Evolutionary conservation across 192 early-diverging fungal genomes (phyloP), one percentile per base, ranked within the genome.

Genomic region (Podila epicladia): DNA sequence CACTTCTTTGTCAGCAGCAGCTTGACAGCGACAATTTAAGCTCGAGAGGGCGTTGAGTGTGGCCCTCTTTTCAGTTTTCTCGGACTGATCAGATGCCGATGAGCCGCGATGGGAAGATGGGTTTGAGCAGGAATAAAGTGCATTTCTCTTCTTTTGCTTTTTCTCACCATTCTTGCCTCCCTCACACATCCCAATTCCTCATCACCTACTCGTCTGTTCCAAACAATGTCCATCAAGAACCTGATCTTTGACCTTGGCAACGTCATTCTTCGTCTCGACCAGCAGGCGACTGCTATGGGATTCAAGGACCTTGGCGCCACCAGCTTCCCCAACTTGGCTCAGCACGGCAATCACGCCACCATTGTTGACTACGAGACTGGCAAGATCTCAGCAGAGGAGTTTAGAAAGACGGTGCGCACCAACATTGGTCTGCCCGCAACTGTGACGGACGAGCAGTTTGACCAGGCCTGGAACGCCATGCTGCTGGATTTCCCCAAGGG

Each of bases 171-270:
- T 58, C 17, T 28, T 69, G 58, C 55, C 28, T 26, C 4, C 15
- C 31, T 13, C 49, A 4, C 50, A 58, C 55, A 19, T 41, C 31
- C 24, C 33, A 1, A 58, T 57, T 20, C 62, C 17, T 26, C 26
- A 20, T 38, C 19, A 15, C 48, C 17, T n/a, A 29, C 12, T 50
- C 4, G 32, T 66, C 28, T 22, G 26, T 22, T 51, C 53, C 33
- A 26, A 15, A 11, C 9, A 45, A 79, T 80, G 77, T 61, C 67
- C 26, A 51, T 80, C 58, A 80, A 80, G 58, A 68, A 72, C 48
- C 22, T 80, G 38, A 80, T 80, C 67, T 80, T 80, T 65, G 77
- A 80, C 29, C 66, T 80, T 13, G 77, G 71, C 55, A 80, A 80
- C 28, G 77, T 80, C 9, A 33, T 80, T 37, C 57, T 80, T 4